Evolutionary conservation across 2,329 filamentous ascomycete genomes (phyloP).

Genomic region (Fusarium scirpi): DNA sequence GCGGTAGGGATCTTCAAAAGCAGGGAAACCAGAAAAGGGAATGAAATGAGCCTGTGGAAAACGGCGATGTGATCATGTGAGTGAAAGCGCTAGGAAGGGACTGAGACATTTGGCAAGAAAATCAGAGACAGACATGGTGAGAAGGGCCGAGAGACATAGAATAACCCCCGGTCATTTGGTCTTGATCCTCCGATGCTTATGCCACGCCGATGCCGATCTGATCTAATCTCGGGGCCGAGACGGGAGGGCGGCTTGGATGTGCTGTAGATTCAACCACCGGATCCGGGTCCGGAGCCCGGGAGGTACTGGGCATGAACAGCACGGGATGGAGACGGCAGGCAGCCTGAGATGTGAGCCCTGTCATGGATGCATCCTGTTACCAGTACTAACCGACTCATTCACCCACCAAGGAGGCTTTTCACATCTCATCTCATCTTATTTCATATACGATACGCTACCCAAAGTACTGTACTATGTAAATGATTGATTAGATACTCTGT

Average conservation of each 20-base stretch:
- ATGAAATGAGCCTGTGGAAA: constrained; percentile 16
- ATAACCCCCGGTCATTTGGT: neutral
- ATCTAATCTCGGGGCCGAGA: constrained; percentile 19
- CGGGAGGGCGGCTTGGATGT: neutral
- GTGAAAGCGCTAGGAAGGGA: neutral
- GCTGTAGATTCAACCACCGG: constrained; percentile 2
- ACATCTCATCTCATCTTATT: neutral
- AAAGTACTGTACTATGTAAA: neutral
- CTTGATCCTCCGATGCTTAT: neutral
- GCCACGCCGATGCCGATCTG: constrained; percentile 8
- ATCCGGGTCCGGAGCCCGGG: constrained; percentile 18
- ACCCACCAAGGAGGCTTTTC: neutral
- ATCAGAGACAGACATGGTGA: neutral
- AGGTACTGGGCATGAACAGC: neutral
- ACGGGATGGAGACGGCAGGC: neutral
- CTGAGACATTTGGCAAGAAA: neutral
- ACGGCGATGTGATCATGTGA: constrained; percentile 26
- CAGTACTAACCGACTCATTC: neutral
- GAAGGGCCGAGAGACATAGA: neutral
- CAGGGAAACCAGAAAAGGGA: neutral
- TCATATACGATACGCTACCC: neutral
- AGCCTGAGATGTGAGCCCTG: too few relatives aligned
- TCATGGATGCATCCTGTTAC: neutral
- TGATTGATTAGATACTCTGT: constrained; percentile 32
- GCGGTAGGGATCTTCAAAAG: constrained; percentile 6